Evolutionary conservation across 805 yeast species (phyloP).

Genomic region (Cyberlindnera euphorbiae): DNA sequence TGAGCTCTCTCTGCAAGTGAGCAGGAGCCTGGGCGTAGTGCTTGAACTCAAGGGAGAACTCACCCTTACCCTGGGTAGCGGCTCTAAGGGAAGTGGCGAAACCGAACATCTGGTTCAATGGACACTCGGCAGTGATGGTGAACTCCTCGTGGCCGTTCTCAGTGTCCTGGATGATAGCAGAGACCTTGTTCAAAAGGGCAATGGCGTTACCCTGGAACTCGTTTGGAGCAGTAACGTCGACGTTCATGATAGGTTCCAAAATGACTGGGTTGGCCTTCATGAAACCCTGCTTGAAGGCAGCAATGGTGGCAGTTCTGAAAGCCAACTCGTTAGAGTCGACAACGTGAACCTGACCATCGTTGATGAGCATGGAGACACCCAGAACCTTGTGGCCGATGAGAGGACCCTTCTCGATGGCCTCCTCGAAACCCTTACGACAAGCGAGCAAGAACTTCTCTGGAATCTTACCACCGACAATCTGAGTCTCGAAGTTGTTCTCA

Average conservation of each 20-base stretch:
- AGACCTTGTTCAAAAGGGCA: slow-evolving; percentile 85
- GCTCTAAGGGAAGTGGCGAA: slow-evolving; percentile 95
- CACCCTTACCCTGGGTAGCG: slow-evolving; percentile 98
- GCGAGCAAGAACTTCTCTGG: slow-evolving; percentile 93
- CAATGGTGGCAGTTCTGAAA: slow-evolving; percentile 86
- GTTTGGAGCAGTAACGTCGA: slow-evolving; percentile 87
- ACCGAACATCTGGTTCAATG: slow-evolving; percentile 95
- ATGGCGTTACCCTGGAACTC: slow-evolving; percentile 95
- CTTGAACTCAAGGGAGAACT: slow-evolving; percentile 90
- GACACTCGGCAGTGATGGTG: slow-evolving; percentile 89
- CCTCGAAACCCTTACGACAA: slow-evolving; percentile 93
- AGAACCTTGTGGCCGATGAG: slow-evolving; percentile 90
- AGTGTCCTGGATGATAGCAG: slow-evolving; percentile 90
- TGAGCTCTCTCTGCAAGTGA: slow-evolving; percentile 84
- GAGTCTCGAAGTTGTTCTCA: slow-evolving; percentile 74
- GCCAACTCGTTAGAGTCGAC: slow-evolving; percentile 97
- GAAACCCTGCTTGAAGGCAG: slow-evolving; percentile 91
- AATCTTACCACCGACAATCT: slow-evolving; percentile 94
- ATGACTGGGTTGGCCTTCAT: slow-evolving; percentile 78
- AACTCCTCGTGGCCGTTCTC: slow-evolving; percentile 94
- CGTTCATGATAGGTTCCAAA: slow-evolving; percentile 94
- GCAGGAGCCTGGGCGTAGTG: slow-evolving; percentile 88
- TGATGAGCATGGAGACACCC: slow-evolving; percentile 88
- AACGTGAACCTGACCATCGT: slow-evolving; percentile 96
- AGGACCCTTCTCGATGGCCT: slow-evolving; percentile 93